Evolutionary conservation across 78 protist genomes (phyloP).

Genomic region (Dictyostelium brefeldianum): DNA sequence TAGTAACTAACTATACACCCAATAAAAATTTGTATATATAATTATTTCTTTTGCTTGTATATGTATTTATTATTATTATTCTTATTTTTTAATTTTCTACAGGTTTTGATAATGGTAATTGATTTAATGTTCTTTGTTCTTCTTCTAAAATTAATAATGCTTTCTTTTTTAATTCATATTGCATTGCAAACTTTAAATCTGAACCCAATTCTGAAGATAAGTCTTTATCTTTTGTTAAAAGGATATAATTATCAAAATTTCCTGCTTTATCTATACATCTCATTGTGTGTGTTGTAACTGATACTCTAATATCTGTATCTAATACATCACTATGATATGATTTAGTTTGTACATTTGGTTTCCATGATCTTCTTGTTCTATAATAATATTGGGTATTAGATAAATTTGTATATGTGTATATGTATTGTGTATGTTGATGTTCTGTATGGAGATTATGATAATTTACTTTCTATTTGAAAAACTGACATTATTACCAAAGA

Average conservation of each 20-base stretch:
- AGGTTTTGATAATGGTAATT: neutral
- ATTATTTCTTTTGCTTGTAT: neutral
- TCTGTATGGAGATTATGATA: neutral
- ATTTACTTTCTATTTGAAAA: conserved; percentile 74
- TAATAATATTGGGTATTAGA: neutral
- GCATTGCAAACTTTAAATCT: conserved; percentile 50
- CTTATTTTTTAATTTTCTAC: conserved; percentile 3
- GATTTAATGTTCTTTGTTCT: neutral
- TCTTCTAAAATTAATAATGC: conserved; percentile 16
- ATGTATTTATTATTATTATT: neutral
- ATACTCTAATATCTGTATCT: conserved; percentile 49
- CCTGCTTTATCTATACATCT: conserved; percentile 80
- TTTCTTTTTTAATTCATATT: conserved; percentile 5
- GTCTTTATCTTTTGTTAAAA: conserved; percentile 63
- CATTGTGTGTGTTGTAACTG: conserved; percentile 43
- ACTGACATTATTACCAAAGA: conserved; percentile 34
- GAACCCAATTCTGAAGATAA: conserved; percentile 69
- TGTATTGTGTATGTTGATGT: neutral
- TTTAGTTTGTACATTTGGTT: conserved; percentile 73
- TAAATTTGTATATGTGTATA: neutral
- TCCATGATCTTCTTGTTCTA: conserved; percentile 73
- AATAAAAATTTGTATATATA: neutral
- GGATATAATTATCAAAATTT: conserved; percentile 65
- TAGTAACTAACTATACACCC: neutral
- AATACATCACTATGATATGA: conserved; percentile 73